Base-by-base conservation (phyloP, 352 stramenopile species). In the Globisporangium recalcitrans region DNA sequence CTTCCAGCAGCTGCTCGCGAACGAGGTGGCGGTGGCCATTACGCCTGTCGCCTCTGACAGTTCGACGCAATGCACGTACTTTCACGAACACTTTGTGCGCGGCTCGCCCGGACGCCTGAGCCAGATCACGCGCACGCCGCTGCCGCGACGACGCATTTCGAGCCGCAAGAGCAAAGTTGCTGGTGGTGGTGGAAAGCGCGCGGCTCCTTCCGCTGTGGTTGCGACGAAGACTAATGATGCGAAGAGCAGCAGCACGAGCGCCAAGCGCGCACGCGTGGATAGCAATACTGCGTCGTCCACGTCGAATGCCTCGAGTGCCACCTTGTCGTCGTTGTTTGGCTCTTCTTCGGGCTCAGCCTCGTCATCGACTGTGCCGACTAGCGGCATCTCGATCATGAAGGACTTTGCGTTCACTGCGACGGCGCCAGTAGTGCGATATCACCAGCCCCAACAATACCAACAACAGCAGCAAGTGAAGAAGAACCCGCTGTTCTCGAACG, bases 81-180 rank as follows among this genome's bases (percentile, higher is more conserved):
- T 49, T 11, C 78, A 87, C 42, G 66, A 48, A 34, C 61, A 70
- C 52, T 87, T 87, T 68, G 64, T 73, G 22, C 75, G 76, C n/a
- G 78, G 78, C 19, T 68, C 66, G 14, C 78, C 78, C 5, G 74
- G 70, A 9, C 3, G 52, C 11, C 68, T 87, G 40, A 69, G 64
- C 48, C 53, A 64, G 38, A 87, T 87, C 64, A 48, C 51, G 9
- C 77, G 74, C 63, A 73, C 72, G 21, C 70, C 69, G 5, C 44
- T 77, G 46, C 74, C 74, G 6, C 66, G 74, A 13, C 69, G 73
- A 32, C 71, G 74, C 26, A 59, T 69, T 2, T 65, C 74, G 29
- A 58, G 36, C 38, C 46, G 62, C 40, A 68, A 68, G 53, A 21
- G 40, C 40, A 66, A 66, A 56, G 60, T 49, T 16, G 38, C 13